phyloP scores from a whole-genome alignment of 2,329 filamentous ascomycete genomes.

The Graphilbum sp. region DNA sequence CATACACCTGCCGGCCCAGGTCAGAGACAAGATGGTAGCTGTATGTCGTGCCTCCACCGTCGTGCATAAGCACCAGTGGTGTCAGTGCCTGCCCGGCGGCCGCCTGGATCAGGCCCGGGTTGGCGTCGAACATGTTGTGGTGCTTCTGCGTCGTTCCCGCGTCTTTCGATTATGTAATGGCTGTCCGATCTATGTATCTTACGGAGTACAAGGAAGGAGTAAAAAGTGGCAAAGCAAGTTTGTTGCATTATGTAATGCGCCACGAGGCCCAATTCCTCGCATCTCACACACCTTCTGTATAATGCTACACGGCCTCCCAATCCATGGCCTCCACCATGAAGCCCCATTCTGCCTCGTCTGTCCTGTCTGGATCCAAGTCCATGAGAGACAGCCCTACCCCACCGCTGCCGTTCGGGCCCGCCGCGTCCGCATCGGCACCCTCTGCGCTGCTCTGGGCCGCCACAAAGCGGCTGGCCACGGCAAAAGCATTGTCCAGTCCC shows the following conservation, averaged over 20 bases:
- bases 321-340: conserved; percentile 39
- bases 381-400: conserved; percentile 7
- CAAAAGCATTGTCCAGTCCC: conserved; percentile 42
- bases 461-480: conserved; percentile 30
- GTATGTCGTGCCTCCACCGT: conserved; percentile 44
- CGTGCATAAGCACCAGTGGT: conserved; percentile 38
- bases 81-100: conserved; percentile 6
- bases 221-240: too few relatives aligned
- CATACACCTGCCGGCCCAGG: conserved; percentile 32
- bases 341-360: conserved; percentile 30
- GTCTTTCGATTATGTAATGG: too few relatives aligned
- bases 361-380: conserved; percentile 9
- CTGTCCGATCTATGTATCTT: too few relatives aligned
- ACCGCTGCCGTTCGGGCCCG: too few relatives aligned
- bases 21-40: conserved; percentile 36
- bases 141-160: conserved; percentile 17
- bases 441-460: neutral
- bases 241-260: too few relatives aligned
- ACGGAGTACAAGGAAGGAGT: conserved; percentile 20
- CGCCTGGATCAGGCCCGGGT: conserved; percentile 11
- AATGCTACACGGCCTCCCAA: conserved; percentile 11
- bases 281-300: too few relatives aligned
- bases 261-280: too few relatives aligned
- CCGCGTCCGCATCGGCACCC: conserved; percentile 4
- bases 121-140: conserved; percentile 10